Percentiles rank a stretch among this genome's conserved stretches.
These are phyloP conservation scores for Pseudisothecium myosuroides DNA, from an alignment of 225 moss, liverwort and hornwort species.

Conservation along the genomic window DNA sequence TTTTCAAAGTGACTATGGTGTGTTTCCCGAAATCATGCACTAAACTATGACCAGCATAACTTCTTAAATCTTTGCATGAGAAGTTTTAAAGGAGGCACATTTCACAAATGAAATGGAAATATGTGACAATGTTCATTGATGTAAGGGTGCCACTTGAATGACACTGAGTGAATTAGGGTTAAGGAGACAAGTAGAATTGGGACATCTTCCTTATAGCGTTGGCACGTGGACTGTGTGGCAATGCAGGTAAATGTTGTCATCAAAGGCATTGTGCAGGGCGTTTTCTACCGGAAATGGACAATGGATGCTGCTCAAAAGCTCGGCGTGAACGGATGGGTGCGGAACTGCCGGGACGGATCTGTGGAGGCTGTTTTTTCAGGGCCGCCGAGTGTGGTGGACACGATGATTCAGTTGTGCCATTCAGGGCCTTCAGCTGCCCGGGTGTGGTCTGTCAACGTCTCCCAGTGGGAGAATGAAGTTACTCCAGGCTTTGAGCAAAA, in stretches of 20 bases:
- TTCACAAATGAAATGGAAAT: background rate
- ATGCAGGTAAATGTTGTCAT: constrained; percentile 40
- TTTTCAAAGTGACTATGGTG: background rate
- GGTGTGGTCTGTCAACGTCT: constrained; percentile 26
- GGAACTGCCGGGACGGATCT: constrained; percentile 41
- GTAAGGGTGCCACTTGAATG: background rate
- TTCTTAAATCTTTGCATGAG: background rate
- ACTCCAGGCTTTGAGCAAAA: constrained; percentile 27
- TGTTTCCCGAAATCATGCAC: background rate
- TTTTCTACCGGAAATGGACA: constrained; percentile 48
- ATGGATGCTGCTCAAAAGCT: constrained; percentile 22
- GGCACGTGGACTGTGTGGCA: background rate
- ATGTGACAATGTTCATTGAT: background rate
- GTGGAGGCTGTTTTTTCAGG: constrained; percentile 60
- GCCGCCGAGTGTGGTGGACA: constrained; percentile 15
- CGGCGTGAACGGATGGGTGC: constrained; percentile 47
- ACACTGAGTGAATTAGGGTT: background rate
- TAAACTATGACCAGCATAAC: too few relatives aligned
- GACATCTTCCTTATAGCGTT: background rate
- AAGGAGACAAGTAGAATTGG: background rate
- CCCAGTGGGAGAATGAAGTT: constrained; percentile 35
- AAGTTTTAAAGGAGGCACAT: background rate
- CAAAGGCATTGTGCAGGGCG: constrained; percentile 45
- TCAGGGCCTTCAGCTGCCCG: constrained; percentile 34
- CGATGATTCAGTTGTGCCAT: constrained; percentile 39